Evolutionary conservation across 148 eudicot genomes (phyloP), one percentile per base, ranked within the genome.

Genomic region (Cornus suecica): DNA sequence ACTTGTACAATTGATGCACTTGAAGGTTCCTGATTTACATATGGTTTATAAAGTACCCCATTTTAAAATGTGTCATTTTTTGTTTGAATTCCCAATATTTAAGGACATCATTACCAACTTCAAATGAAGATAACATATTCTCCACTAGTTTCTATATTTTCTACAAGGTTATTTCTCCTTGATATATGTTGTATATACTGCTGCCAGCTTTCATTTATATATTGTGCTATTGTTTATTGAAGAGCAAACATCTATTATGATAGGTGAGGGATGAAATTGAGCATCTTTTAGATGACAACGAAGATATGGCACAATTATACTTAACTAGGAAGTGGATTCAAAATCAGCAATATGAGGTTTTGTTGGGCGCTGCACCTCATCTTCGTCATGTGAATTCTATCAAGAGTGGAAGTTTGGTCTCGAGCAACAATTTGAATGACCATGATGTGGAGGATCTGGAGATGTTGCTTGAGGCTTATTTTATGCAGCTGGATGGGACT

Each of bases 221-320:
- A 18, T 74, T 66, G 42, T 54, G 22, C 4, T 45, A 54, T 37
- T 24, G 0, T 62, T 68, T 11, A 56, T 51, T 4, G 10, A 60
- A 23, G 34, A 14, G 23, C 48, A 65, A 31, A 45, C 54, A 25
- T 69, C 28, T 68, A 1, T 74, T 77, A 61, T 88, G 73, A 23
- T 79, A 94, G 98, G 97, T 92, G 64, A 84, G 97, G 79, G 98
- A 94, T 90, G 98, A 94, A 89, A 89, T 94, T 75, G 98, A 92
- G 84, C 98, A 94, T 83, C 96, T 94, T 56, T 84, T 94, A 83
- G 98, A 94, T 82, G 98, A 94, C 74, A 87, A 92, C 61, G 96
- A 94, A 80, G 99, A 94, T 83, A 94, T 94, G 99, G 97, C 89
- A 66, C 94, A 94, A 30, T 77, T 94, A 32, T 94, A 94, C 80